Conservation (phyloP, 208 protist genomes). For the Leishmania martiniquensis region DNA sequence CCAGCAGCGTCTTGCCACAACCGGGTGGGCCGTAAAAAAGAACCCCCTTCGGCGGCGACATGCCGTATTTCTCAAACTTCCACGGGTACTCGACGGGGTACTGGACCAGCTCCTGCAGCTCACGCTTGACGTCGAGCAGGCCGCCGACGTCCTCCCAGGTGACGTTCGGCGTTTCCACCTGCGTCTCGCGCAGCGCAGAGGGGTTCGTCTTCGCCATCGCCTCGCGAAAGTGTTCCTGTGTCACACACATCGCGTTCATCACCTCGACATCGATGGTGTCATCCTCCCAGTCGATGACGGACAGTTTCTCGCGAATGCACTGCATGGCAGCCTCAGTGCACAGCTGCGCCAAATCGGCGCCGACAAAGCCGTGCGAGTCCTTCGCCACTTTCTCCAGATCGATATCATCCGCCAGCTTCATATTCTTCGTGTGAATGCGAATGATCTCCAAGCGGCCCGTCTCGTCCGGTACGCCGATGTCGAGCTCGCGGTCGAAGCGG, state of each 20-base stretch:
- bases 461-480: conserved; percentile 99
- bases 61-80: conserved; percentile 99
- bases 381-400: conserved; percentile 98
- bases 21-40: conserved; percentile 99
- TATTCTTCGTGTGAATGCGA: conserved; percentile 99
- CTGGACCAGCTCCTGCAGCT: conserved; percentile 99
- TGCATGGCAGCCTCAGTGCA: conserved; percentile 99
- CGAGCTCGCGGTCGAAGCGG: conserved; percentile 99
- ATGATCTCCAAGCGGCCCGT: conserved; percentile 99
- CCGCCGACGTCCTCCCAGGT: conserved; percentile 99
- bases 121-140: conserved; percentile 97
- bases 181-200: conserved; percentile 99
- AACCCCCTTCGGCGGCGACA: conserved; percentile 98
- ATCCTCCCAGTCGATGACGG: conserved; percentile 99
- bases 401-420: conserved; percentile 99
- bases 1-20: conserved; percentile 99
- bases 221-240: conserved; percentile 99
- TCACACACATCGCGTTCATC: conserved; percentile 98
- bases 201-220: conserved; percentile 97
- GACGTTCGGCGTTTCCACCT: conserved; percentile 99
- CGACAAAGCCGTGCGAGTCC: conserved; percentile 99
- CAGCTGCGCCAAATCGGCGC: conserved; percentile 99
- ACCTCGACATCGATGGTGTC: conserved; percentile 99
- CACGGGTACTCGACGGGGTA: conserved; percentile 99
- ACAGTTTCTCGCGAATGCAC: conserved; percentile 99